Percentiles rank a stretch among this genome's conserved stretches.
Evolutionary conservation across 1,284 basidiomycete species (phyloP).

Genomic region (Apiotrichum sp.): DNA sequence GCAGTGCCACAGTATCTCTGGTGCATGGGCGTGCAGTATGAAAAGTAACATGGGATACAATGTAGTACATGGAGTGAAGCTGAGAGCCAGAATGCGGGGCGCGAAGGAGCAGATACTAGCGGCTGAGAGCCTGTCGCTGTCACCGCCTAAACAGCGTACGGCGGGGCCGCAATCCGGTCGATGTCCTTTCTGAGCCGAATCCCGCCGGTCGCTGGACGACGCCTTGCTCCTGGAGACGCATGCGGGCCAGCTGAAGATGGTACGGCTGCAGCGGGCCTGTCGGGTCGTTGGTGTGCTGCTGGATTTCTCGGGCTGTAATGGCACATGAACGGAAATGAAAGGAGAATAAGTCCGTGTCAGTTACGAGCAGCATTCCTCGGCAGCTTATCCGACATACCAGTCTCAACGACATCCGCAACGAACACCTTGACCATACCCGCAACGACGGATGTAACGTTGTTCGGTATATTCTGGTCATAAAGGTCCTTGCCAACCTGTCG

Average conservation of each 20-base stretch:
- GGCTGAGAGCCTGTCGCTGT: not conserved
- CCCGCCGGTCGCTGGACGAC: conserved; percentile 14
- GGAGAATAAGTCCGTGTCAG: no score
- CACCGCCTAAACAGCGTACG: conserved; percentile 26
- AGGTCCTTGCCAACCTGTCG: conserved; percentile 35
- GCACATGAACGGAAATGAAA: no score
- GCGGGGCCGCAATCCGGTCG: conserved; percentile 20
- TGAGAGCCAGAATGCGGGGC: no score
- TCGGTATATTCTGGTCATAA: conserved; percentile 35
- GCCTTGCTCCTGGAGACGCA: conserved; percentile 29
- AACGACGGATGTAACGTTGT: conserved; percentile 27
- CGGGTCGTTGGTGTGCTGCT: conserved; percentile 29
- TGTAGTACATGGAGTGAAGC: no score
- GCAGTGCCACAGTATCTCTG: no score
- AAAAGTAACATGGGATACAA: no score
- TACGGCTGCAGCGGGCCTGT: conserved; percentile 36
- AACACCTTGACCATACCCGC: conserved; percentile 44
- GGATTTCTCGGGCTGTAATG: conserved; percentile 25
- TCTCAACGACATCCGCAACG: conserved; percentile 40
- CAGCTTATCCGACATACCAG: conserved; percentile 25
- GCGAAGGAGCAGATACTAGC: no score
- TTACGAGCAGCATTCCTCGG: no score
- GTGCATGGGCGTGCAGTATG: no score
- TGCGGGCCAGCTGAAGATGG: conserved; percentile 37
- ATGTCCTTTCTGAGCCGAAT: conserved; percentile 1